Conservation (phyloP, 495 filamentous ascomycete species). For the Daldinia bambusicola region DNA sequence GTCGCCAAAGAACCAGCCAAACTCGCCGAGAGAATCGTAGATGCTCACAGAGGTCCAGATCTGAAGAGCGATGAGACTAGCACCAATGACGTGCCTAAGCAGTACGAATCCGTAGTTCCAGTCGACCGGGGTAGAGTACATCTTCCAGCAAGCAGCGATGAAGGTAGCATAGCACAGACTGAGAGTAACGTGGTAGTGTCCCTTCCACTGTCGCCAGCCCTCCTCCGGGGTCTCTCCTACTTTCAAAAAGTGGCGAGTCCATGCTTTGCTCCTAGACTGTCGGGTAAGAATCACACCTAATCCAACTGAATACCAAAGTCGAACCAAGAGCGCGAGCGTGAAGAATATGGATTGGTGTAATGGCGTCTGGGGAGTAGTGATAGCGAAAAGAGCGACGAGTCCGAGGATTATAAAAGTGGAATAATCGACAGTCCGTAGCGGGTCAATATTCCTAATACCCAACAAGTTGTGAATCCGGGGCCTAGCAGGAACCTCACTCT, state of each 20-base stretch:
- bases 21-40: slow-evolving; percentile 95
- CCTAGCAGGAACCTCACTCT: slow-evolving; percentile 45
- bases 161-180: slow-evolving; percentile 89
- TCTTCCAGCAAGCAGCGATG: slow-evolving; percentile 92
- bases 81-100: slow-evolving; percentile 86
- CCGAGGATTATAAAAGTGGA: slow-evolving; percentile 77
- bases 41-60: slow-evolving; percentile 94
- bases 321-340: slow-evolving; percentile 80
- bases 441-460: slow-evolving; percentile 83
- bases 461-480: slow-evolving; percentile 81
- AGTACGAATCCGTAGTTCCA: slow-evolving; percentile 86
- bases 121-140: slow-evolving; percentile 85
- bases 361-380: slow-evolving; percentile 80
- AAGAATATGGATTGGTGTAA: slow-evolving; percentile 81
- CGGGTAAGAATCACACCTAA: slow-evolving; percentile 84
- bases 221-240: slow-evolving; percentile 89
- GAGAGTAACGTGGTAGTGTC: slow-evolving; percentile 92
- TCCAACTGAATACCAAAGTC: slow-evolving; percentile 91
- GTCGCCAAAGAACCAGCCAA: slow-evolving; percentile 99
- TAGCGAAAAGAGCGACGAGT: slow-evolving; percentile 76
- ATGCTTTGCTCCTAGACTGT: slow-evolving; percentile 89
- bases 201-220: slow-evolving; percentile 98
- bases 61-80: slow-evolving; percentile 83
- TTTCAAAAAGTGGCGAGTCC: slow-evolving; percentile 97
- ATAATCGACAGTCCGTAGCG: slow-evolving; percentile 85